A percentile compares a stretch with the other conserved stretches of the same genome.
These are phyloP conservation scores for Calocybe gangraenosa DNA, from an alignment of 768 basidiomycete species.

Conservation along the genomic window DNA sequence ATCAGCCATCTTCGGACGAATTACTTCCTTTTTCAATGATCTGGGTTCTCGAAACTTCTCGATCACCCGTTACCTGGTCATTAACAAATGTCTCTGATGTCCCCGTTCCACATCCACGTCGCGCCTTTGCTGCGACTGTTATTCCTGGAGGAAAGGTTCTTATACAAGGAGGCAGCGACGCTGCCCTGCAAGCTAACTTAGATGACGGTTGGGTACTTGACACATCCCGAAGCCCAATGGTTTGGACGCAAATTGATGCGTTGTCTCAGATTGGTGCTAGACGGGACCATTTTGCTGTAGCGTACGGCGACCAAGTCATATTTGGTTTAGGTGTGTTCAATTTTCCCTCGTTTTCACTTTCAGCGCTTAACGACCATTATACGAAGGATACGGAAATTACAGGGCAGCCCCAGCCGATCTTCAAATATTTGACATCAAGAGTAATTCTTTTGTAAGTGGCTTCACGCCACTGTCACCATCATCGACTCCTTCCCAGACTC, in stretches of 20 bases:
- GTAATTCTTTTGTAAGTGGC: slow-evolving; percentile 37
- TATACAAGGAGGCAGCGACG: slow-evolving; percentile 78
- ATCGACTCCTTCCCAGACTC: slow-evolving; percentile 28
- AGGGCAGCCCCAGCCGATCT: slow-evolving; percentile 54
- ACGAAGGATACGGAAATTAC: slow-evolving; percentile 41
- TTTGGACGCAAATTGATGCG: slow-evolving; percentile 50
- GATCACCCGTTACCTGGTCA: slow-evolving; percentile 46
- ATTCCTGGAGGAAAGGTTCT: slow-evolving; percentile 53
- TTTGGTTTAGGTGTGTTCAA: slow-evolving; percentile 70
- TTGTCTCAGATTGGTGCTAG: slow-evolving; percentile 59
- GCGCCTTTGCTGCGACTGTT: slow-evolving; percentile 55
- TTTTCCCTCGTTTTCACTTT: not conserved
- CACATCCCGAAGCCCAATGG: slow-evolving; percentile 48
- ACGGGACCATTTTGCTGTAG: slow-evolving; percentile 72
- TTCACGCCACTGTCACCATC: slow-evolving; percentile 32
- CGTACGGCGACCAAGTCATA: slow-evolving; percentile 55
- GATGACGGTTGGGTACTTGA: slow-evolving; percentile 72
- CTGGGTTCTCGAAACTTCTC: slow-evolving; percentile 61
- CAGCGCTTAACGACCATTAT: not conserved
- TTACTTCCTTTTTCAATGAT: slow-evolving; percentile 56
- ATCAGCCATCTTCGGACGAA: slow-evolving; percentile 37
- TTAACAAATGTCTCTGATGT: slow-evolving; percentile 30
- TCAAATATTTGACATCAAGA: slow-evolving; percentile 46
- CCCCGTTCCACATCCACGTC: slow-evolving; percentile 51
- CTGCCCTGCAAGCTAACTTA: slow-evolving; percentile 44